Conservation (phyloP, 305 asterid species). For the Nicotiana rustica region DNA sequence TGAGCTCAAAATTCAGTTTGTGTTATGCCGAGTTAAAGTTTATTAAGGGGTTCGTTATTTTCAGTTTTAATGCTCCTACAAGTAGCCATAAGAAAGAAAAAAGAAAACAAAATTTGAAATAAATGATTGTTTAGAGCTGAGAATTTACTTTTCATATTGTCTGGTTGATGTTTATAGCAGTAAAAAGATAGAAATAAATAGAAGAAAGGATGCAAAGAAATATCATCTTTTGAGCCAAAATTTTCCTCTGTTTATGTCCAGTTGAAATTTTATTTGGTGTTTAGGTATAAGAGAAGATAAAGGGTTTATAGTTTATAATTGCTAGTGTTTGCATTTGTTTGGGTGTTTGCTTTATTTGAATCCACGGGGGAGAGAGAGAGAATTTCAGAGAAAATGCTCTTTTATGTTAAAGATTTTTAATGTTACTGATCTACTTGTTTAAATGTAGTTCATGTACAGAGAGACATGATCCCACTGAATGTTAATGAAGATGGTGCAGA, state of each 20-base stretch:
- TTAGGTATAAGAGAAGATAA: background rate
- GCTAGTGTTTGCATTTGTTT: background rate
- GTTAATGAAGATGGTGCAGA: slow-evolving; percentile 61
- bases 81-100: background rate
- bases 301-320: background rate
- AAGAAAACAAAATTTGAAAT: too few species aligned
- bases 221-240: too few species aligned
- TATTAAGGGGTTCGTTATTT: background rate
- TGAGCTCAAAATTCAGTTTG: background rate
- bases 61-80: background rate
- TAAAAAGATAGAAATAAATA: background rate
- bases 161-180: background rate
- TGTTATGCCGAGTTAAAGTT: background rate
- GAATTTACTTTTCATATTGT: background rate
- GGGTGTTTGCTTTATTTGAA: background rate
- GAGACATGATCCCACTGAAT: slow-evolving; percentile 79
- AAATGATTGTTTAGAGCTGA: background rate
- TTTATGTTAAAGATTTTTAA: background rate
- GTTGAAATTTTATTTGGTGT: background rate
- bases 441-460: slow-evolving; percentile 84
- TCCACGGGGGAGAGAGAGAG: background rate
- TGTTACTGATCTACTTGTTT: slow-evolving; percentile 19
- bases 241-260: background rate
- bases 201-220: background rate
- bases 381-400: background rate